Evolutionary conservation across 2,329 filamentous ascomycete species (phyloP).

Genomic region (Trichoderma koningiopsis): DNA sequence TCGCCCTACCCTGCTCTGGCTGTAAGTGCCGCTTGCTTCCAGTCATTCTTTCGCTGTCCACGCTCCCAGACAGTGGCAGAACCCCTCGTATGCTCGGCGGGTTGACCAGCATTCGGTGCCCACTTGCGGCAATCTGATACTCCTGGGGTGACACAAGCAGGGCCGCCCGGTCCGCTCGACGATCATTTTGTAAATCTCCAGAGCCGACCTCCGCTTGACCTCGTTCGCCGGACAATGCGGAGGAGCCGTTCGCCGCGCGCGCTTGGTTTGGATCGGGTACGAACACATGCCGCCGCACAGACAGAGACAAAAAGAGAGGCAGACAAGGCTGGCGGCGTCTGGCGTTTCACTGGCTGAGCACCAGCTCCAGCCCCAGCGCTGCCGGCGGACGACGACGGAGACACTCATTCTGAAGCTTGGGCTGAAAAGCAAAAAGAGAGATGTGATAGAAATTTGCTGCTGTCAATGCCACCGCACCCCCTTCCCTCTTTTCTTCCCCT

Average conservation of each 20-base stretch:
- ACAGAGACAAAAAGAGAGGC: neutral
- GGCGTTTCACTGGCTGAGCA: neutral
- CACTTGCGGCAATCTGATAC: conserved; percentile 21
- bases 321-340: neutral
- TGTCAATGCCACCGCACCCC: neutral
- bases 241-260: neutral
- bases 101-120: neutral
- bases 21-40: neutral
- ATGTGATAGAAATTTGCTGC: neutral
- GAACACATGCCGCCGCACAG: neutral
- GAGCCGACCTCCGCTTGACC: neutral
- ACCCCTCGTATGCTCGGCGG: neutral
- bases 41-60: neutral
- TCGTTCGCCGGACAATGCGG: neutral
- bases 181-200: conserved; percentile 13
- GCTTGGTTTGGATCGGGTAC: neutral
- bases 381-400: neutral
- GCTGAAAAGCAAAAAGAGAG: neutral
- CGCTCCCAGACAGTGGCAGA: neutral
- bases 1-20: neutral
- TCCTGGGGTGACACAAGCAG: neutral
- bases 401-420: neutral
- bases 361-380: neutral
- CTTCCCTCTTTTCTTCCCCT: neutral
- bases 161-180: conserved; percentile 20